Evolutionary conservation across 2,329 filamentous ascomycete species (phyloP), one percentile per base, ranked within the genome.

Genomic region (Zymoseptoria passerinii): DNA sequence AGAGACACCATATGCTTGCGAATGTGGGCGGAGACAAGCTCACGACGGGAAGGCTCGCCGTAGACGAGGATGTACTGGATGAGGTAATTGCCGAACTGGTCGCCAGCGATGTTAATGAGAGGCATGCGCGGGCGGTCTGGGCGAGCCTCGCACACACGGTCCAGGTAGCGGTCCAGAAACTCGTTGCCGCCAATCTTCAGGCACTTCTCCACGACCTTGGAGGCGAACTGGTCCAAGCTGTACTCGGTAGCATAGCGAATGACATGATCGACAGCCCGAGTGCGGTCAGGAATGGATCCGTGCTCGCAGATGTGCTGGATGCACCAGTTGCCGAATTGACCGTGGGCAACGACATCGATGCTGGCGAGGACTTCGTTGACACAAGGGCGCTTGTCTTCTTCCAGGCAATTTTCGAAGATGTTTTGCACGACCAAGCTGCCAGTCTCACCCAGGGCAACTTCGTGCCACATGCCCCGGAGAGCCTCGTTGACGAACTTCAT

Each of bases 271-370:
- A 96, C 87, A 50, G 95, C 94, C 66, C 92, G 88, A 75, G 88
- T 92, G 68, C 92, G 92, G 74, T 99, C 95, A 48, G 87, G 86
- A 29, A 92, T 88, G 58, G 88, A 88, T 54, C 95, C 92, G 71
- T 99, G 94, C 74, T 99, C 94, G 75, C 94, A 99, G 68, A 99
- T 91, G 75, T 99, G 94, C 76, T 99, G 94, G 69, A 99, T 97
- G 77, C 94, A 99, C 94, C 94, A 99, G 73, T 99, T 99, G 57
- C 94, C 94, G 71, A 99, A 99, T 72, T 99, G 94, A 27, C 94
- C 94, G 72, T 96, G 92, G 59, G 94, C 89, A 69, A 99, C 91
- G 62, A 96, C 89, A 75, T 99, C 91, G 67, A 99, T 96, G 72
- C 94, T 96, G 61, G 83, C 84, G 58, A 99, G 83, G 48, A 99